Evolutionary conservation across 441 rosid species (phyloP).

Genomic region (Brassica balearica): DNA sequence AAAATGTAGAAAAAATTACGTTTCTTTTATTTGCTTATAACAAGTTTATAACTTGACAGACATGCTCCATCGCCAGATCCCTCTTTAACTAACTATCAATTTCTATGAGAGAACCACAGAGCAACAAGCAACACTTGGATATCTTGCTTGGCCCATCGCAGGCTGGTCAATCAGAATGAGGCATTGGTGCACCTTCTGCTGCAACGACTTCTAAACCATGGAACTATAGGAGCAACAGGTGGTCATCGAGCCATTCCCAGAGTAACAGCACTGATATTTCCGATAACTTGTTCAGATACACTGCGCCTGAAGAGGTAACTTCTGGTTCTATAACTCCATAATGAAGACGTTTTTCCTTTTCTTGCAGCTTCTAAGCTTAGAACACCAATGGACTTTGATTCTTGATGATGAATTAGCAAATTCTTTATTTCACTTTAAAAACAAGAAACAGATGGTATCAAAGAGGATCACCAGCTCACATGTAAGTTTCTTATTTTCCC

Average conservation of each 20-base stretch:
- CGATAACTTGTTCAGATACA: conserved; percentile 74
- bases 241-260: conserved; percentile 90
- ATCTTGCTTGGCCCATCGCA: conserved; percentile 63
- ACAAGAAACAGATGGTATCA: conserved; percentile 70
- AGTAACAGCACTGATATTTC: conserved; percentile 80
- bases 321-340: neutral
- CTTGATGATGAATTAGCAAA: conserved; percentile 91
- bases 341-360: neutral
- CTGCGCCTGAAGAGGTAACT: conserved; percentile 90
- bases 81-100: conserved; percentile 58
- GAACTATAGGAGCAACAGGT: conserved; percentile 82
- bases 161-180: conserved; percentile 45
- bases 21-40: no score
- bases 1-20: no score
- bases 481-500: conserved; percentile 60
- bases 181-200: conserved; percentile 45
- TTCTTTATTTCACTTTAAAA: conserved; percentile 74
- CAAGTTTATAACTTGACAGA: conserved; percentile 47
- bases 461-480: conserved; percentile 81
- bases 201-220: conserved; percentile 57
- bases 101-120: conserved; percentile 91
- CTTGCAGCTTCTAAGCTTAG: conserved; percentile 70
- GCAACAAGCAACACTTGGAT: conserved; percentile 83
- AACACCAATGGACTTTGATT: conserved; percentile 80
- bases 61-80: conserved; percentile 93